Evolutionary conservation across 352 stramenopile species (phyloP), one percentile per base, ranked within the genome.

Genomic region (Globisporangium apiculatum): DNA sequence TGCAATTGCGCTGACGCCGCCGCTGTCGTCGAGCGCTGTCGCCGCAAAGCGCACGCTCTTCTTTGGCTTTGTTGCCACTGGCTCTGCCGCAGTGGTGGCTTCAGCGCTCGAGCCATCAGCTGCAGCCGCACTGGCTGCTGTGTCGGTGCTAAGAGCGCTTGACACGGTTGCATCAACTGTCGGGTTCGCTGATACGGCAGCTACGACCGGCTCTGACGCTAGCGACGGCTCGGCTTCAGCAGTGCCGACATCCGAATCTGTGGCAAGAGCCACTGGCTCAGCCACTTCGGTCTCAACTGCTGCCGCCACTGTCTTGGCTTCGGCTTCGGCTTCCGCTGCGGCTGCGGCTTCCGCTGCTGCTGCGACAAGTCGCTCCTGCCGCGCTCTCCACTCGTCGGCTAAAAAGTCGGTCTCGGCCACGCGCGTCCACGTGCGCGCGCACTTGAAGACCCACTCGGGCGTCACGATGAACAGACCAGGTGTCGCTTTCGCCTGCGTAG

Each of bases 381-480:
- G 87, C 14, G 53, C 63, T 46, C 79, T 83, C 78, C 74, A 86
- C 57, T 79, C 54, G 49, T 89, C 77, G 6, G 82, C 82, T 45
- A 87, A 62, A 48, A 89, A 92, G 9, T 87, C 79, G 15, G 74
- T 61, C 51, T 94, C 84, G 7, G 68, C 24, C 8, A 76, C 80
- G 7, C 69, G 75, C 46, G 63, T 67, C 84, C 84, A 94, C 56
- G 78, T 82, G 14, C 79, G 75, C 60, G 79, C 80, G 53, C 78
- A 89, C 58, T 89, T 87, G 9, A 92, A 62, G 53, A 94, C 77
- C 84, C 84, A 94, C 42, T 94, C 82, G 0, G 82, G 82, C 1
- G 74, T 86, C 14, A 94, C 82, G 18, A 92, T 73, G 9, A 76
- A 53, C 43, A 88, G 76, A 31, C 73, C 71, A 9, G 76, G 61